phyloP scores from a whole-genome alignment of 2,329 filamentous ascomycete genomes.

The Colletotrichum magnum region DNA sequence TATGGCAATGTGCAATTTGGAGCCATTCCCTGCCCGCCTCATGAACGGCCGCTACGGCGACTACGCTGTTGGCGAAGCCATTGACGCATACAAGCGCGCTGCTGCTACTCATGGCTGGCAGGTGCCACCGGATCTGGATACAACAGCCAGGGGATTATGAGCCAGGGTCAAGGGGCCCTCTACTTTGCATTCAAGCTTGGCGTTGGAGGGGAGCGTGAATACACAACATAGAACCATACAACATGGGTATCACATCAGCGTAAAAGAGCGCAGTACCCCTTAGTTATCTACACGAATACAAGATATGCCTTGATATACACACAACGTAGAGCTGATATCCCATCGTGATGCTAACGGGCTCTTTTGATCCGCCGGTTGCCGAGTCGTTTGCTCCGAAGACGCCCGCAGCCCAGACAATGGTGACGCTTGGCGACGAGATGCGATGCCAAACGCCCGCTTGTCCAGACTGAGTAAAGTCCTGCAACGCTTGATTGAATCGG shows the following conservation, averaged over 20 bases:
- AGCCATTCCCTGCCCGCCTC: slow-evolving; percentile 81
- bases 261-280: too few relatives aligned
- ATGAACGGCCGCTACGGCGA: slow-evolving; percentile 55
- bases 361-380: not conserved
- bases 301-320: too few relatives aligned
- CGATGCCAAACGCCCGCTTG: not conserved
- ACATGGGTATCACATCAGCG: too few relatives aligned
- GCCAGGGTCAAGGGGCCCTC: too few relatives aligned
- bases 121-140: slow-evolving; percentile 73
- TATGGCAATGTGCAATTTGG: slow-evolving; percentile 77
- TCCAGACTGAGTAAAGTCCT: not conserved
- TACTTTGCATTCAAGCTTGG: too few relatives aligned
- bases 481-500: too few relatives aligned
- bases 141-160: slow-evolving; percentile 52
- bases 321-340: not conserved
- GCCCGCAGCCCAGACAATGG: slow-evolving; percentile 1
- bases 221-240: too few relatives aligned
- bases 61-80: slow-evolving; percentile 79
- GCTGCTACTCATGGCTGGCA: slow-evolving; percentile 80
- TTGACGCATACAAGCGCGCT: slow-evolving; percentile 72
- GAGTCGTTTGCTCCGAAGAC: not conserved
- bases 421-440: slow-evolving; percentile 1
- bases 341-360: not conserved
- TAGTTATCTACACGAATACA: too few relatives aligned
- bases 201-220: too few relatives aligned